Evolutionary conservation across 305 asterid species (phyloP), one percentile per base, ranked within the genome.

Genomic region (Nicotiana rustica): DNA sequence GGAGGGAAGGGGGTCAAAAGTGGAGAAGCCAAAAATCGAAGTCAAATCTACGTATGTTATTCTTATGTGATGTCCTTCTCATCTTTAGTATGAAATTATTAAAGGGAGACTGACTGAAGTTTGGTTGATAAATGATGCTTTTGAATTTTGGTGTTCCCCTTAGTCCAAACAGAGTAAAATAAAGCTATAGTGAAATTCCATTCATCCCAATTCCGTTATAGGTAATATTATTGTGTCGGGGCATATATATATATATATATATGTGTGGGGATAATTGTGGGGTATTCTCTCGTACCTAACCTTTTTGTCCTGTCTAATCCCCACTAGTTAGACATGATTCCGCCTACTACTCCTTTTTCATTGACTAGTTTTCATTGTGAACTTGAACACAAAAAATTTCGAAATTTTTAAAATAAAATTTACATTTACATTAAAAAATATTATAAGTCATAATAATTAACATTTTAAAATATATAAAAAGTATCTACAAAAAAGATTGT

Each of bases 201-300:
- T 79, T 84, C 41, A 41, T 67, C 68, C 19, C 67, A 71, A n/a
- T 75, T 73, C 25, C 19, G 52, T 17, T 62, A 7, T 35, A 17
- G 7, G n/a, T 29, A 6, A n/a, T 21, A 89, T 86, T 82, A 85
- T 86, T 87, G 38, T 79, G 87, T 86, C 83, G 81, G 59, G 7
- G 44, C 52, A 49, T 7, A 49, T 25, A 25, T 25, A 25, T 25
- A 25, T 25, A 25, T 25, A 25, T 25, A 25, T 25, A 25, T 0
- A 73, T 73, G 44, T 21, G 62, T 18, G 5, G 19, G 61, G 38
- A 71, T 21, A 71, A 47, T 71, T 73, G 44, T 49, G 21, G 79
- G 15, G 25, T 3, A 12, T 25, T 13, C 12, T 21, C 7, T 25
- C 62, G 0, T 25, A 49, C 25, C 64, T 25, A 49, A 49, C 14